These are phyloP conservation scores for Globisporangium middletonii DNA, from an alignment of 352 stramenopile species.

Conservation along the genomic window DNA sequence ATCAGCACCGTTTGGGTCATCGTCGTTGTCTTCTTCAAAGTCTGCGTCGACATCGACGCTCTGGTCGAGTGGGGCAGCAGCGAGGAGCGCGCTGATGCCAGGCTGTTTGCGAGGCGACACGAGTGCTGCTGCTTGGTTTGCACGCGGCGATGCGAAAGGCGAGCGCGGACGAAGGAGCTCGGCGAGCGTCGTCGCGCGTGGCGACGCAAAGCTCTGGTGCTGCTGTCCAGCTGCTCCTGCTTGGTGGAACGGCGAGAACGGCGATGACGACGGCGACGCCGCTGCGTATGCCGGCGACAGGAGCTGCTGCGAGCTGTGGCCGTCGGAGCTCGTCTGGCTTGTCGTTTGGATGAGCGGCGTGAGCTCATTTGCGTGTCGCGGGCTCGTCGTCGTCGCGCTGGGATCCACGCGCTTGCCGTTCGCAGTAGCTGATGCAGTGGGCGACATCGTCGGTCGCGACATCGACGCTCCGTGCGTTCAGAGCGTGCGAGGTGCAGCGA, in stretches of 20 bases:
- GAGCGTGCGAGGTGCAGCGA: too few relatives aligned
- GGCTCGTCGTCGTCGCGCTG: not conserved
- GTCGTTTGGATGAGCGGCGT: conserved; percentile 44
- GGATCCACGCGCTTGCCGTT: conserved; percentile 3
- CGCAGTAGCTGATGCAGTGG: not conserved
- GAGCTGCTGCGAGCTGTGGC: conserved; percentile 16
- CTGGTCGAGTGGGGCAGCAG: not conserved
- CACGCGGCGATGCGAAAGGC: not conserved
- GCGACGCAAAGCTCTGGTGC: conserved; percentile 6
- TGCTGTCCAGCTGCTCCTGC: not conserved
- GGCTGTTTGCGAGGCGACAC: too few relatives aligned
- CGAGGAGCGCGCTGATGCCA: too few relatives aligned
- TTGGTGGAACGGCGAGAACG: conserved; percentile 24
- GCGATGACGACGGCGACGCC: conserved; percentile 17
- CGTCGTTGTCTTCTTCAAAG: conserved; percentile 7
- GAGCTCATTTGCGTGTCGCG: conserved; percentile 29
- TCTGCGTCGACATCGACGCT: not conserved
- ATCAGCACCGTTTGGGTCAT: conserved; percentile 10
- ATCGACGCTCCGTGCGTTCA: too few relatives aligned
- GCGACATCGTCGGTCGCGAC: too few relatives aligned
- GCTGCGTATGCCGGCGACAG: conserved; percentile 43
- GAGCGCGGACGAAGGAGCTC: conserved; percentile 5
- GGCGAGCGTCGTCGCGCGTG: conserved; percentile 2
- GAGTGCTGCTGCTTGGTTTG: not conserved
- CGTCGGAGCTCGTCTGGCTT: conserved; percentile 17